phyloP scores from a whole-genome alignment of 768 basidiomycete species.

The Saitozyma podzolica region DNA sequence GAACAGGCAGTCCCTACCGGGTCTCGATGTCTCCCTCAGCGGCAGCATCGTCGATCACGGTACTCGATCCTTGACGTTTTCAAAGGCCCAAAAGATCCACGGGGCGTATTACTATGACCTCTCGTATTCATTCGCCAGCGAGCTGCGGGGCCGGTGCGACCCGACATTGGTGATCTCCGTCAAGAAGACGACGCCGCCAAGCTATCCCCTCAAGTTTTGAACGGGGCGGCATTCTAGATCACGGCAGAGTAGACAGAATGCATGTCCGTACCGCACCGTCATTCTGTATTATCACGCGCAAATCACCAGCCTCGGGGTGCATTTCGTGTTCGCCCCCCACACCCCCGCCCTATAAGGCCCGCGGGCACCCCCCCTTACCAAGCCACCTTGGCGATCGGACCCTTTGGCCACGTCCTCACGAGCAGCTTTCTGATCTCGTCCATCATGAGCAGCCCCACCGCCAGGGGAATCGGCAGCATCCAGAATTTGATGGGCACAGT shows the following conservation, averaged over 20 bases:
- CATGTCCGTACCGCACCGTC: no score
- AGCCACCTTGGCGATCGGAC: not conserved
- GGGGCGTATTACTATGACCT: conserved; percentile 9
- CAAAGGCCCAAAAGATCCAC: not conserved
- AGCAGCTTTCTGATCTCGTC: conserved; percentile 1
- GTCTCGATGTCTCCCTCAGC: conserved; percentile 14
- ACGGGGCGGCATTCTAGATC: no score
- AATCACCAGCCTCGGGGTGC: no score
- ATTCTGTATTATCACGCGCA: no score
- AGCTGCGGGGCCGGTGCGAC: not conserved
- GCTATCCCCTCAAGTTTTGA: no score
- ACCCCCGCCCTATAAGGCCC: no score
- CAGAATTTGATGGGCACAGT: not conserved
- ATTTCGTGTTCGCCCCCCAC: no score
- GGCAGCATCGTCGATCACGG: conserved; percentile 18
- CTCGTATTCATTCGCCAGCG: conserved; percentile 1
- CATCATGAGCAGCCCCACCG: not conserved
- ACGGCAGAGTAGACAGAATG: no score
- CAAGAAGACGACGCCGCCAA: conserved; percentile 11
- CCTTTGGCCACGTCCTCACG: not conserved
- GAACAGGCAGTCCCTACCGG: conserved; percentile 11
- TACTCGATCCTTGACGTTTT: conserved; percentile 4
- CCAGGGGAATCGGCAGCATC: not conserved
- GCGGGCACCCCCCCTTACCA: not conserved
- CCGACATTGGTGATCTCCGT: conserved; percentile 6